Evolutionary conservation across 2,329 filamentous ascomycete genomes (phyloP), one percentile per base, ranked within the genome.

Genomic region (Paecilomyces variotii): DNA sequence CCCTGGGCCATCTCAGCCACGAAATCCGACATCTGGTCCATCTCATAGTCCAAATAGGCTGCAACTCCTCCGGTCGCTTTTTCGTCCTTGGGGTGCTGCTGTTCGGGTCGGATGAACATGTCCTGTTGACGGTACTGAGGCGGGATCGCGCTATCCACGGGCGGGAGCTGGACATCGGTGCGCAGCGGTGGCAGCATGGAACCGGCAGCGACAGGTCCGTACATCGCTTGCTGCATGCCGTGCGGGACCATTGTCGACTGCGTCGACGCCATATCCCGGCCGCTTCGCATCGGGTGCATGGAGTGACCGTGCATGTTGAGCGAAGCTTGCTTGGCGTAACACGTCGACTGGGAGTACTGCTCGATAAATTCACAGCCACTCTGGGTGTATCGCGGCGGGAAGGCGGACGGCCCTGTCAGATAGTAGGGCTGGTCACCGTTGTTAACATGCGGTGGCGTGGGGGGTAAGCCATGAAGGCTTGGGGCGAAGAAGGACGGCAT

Each of bases 1-100:
- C 84, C 82, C 74, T 88, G 82, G 61, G 91, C 86, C 86, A 93
- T 95, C 72, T 96, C 90, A 62, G 90, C 88, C 72, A 96, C 91
- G 76, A 96, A 97, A 73, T 96, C 91, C 63, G 91, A 88, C 92
- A 96, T 97, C 74, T 89, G 82, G 72, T 96, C 91, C 85, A 96
- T 93, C 76, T 96, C 91, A 74, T 97, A 97, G 80, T 96, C 92
- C 76, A 97, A 85, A 78, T 95, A 89, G 69, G 91, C 91, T 68
- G 92, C 94, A 45, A 97, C 92, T 68, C 92, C 92, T 72, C 92
- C 91, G 57, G 84, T 84, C n/a, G 84, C 77, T 72, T 86, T 87
- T 65, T 87, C 84, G 66, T 87, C 84, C 72, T 86, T 87, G 27
- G 69, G 72, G 28, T 61, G 69, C 51, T 67, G 69, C 55, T 72